Percentiles rank a stretch among this genome's conserved stretches.
Conservation (phyloP, 2,329 filamentous ascomycete genomes). For the Talaromyces sp. region DNA sequence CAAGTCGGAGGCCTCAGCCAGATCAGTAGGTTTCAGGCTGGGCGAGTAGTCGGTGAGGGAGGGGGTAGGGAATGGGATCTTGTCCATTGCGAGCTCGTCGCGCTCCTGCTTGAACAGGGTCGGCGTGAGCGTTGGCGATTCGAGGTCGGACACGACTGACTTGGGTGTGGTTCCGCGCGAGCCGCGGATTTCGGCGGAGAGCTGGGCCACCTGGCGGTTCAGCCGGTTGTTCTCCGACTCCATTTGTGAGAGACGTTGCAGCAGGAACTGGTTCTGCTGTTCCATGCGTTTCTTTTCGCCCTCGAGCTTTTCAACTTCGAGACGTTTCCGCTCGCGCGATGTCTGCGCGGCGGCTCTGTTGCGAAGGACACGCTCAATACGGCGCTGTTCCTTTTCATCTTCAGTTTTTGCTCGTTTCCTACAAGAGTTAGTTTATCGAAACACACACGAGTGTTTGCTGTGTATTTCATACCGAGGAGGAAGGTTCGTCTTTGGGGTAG, state of each 20-base stretch:
- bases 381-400: constrained; percentile 96
- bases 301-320: constrained; percentile 79
- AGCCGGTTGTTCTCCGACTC: constrained; percentile 50
- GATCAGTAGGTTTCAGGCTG: constrained; percentile 35
- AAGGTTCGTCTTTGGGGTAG: constrained; percentile 92
- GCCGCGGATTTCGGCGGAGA: constrained; percentile 41
- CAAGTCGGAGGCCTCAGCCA: constrained; percentile 68
- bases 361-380: constrained; percentile 92
- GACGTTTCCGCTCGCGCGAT: constrained; percentile 85
- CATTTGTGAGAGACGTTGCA: constrained; percentile 57
- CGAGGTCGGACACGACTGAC: constrained; percentile 26
- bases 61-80: constrained; percentile 35
- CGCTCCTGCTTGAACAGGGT: constrained; percentile 41
- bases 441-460: not conserved
- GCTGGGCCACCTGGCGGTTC: constrained; percentile 45
- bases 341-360: constrained; percentile 96
- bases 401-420: constrained; percentile 98
- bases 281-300: constrained; percentile 61
- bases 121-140: constrained; percentile 35
- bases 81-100: constrained; percentile 36
- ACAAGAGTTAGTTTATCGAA: constrained; percentile 10
- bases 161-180: constrained; percentile 36
- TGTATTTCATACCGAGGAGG: constrained; percentile 52
- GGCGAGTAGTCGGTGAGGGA: constrained; percentile 35
- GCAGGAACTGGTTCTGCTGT: constrained; percentile 65